Base-by-base conservation (phyloP, 306 rosid species). In the Gillenia trifoliata region DNA sequence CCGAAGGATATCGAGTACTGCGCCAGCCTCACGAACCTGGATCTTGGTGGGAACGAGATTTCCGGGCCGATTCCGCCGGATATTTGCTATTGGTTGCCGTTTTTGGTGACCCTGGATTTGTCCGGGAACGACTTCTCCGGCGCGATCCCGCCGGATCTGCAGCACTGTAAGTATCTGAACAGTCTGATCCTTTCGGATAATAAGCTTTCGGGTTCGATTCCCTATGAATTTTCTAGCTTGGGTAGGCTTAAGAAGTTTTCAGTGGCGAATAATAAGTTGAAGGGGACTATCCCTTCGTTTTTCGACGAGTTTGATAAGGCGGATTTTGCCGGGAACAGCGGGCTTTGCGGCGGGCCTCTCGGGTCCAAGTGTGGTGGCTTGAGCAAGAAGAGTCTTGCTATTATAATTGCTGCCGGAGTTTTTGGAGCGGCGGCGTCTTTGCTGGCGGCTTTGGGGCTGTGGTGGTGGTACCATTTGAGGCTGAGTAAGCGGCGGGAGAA, bases 391-490 rank as follows among this genome's bases (percentile, higher is more conserved):
- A 94, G 78, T 79, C 88, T 94, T 57, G 93, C 96, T 23, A 88
- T 94, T 60, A 94, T 92, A 43, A 77, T 94, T n/a, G 94, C 99
- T 45, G 97, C 97, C 11, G 97, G 97, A 33, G 93, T 94, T 22
- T 90, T 94, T 77, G 96, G 99, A 23, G 99, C 97, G 4, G 96
- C 96, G n/a, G 93, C 83, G 65, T 89, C 96, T 5, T 73, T 94
- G 83, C 68, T 94, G 28, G 49, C 88, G 68, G 93, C 89, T 73
- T 86, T 91, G 75, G 98, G 98, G 59, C 25, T 94, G 41, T 94
- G 96, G 97, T 94, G 98, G 98, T 91, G 96, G 96, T 90, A 82
- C 65, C 94, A 90, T 78, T 70, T 89, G 82, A 86, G 91, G 81
- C 36, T 75, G 78, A 72, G 75, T 54, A 78, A 66, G 84, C 77